Base-by-base conservation (phyloP, 139 green algal species). In the Gonium pectorale region DNA sequence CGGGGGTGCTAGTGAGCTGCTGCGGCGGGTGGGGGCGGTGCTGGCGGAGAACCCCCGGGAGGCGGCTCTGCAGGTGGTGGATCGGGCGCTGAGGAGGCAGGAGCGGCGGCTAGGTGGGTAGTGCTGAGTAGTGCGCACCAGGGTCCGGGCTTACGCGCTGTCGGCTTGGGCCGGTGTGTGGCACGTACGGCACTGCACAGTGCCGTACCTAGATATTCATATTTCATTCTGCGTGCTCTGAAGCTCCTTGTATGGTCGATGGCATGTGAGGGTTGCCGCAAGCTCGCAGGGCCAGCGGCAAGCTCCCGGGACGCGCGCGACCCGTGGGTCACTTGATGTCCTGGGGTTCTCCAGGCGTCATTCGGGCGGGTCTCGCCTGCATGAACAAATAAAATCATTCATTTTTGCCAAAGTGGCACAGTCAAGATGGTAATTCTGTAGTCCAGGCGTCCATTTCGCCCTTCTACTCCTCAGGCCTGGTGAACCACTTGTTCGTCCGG, bases 101-200 rank as follows among this genome's bases (percentile, higher is more conserved):
- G 70, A 79, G 44, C 33, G 46, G 70, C 46, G 70, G 46, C 70
- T 79, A 31, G 49, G 70, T 79, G 49, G 56, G 70, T n/a, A 46
- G 43, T 19, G 56, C 19, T 15, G n/a, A n/a, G 49, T 13, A 56
- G 49, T 56, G 49, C 13, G 49, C 13, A 56, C 13, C 13, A 17
- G 17, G 17, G 49, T 13, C 13, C 13, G 49, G 13, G 49, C 13
- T 13, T 13, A 56, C 13, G 49, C 13, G 17, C 49, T 13, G 49
- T 56, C 13, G 49, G 49, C 49, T 56, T 56, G 49, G 49, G 49
- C 17, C 13, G 49, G 49, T 56, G 49, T 13, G 49, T 56, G 49
- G 13, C 17, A 56, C 49, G 49, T 56, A 56, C 49, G 17, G 49
- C 49, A 13, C 13, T 56, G 17, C 17, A 26, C 13, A 17, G 49